Evolutionary conservation across 169 alveolate genomes (phyloP).

Genomic region (Miamiensis avidus): DNA sequence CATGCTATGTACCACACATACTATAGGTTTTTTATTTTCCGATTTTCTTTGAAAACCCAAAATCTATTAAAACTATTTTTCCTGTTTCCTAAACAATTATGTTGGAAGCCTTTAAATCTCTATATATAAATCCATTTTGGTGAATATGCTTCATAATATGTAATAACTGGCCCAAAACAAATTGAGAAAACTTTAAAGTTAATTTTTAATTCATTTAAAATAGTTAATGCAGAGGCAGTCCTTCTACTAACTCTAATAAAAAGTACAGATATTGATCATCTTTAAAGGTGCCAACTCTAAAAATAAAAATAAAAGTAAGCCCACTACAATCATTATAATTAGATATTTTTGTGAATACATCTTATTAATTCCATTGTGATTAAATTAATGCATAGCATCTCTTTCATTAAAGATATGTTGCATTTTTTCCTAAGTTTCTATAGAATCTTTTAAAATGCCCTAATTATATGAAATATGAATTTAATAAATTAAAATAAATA

Average conservation of each 20-base stretch:
- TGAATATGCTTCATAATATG: constrained; percentile 5
- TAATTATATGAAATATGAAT: neutral
- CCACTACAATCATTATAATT: neutral
- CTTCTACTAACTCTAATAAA: constrained; percentile 14
- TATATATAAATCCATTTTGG: constrained; percentile 8
- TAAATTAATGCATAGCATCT: constrained; percentile 8
- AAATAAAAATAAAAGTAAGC: neutral
- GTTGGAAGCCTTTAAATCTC: constrained; percentile 30
- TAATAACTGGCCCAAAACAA: neutral
- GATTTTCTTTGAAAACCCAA: constrained; percentile 16
- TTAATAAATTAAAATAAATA: too few species aligned
- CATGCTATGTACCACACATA: constrained; percentile 23
- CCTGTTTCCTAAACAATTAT: constrained; percentile 7
- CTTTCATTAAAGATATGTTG: constrained; percentile 29
- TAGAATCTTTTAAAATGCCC: constrained; percentile 20
- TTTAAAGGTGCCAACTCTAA: constrained; percentile 13
- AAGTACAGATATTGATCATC: constrained; percentile 11
- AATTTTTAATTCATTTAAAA: constrained; percentile 10
- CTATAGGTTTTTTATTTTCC: neutral
- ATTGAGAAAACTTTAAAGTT: neutral
- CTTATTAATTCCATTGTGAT: constrained; percentile 1
- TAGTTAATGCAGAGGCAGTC: constrained; percentile 21
- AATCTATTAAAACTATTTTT: constrained; percentile 13
- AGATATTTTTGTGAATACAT: neutral
- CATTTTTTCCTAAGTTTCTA: constrained; percentile 10